Conservation (phyloP, 257 asterid genomes). For the Solanum rostratum region DNA sequence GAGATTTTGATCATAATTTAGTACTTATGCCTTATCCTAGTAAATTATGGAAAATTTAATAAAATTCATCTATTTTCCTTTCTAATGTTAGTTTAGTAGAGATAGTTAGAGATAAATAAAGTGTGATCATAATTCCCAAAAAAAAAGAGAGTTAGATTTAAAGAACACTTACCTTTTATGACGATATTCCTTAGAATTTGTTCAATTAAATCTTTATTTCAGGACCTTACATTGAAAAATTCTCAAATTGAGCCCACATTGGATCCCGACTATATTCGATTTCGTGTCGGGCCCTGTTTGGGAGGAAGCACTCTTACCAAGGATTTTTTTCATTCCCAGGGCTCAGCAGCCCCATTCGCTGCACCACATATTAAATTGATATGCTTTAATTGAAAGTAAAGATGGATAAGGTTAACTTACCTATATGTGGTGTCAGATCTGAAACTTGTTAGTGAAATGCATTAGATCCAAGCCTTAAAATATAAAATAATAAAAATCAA, state of each 20-base stretch:
- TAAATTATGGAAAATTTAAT: not conserved
- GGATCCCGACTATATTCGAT: too few relatives aligned
- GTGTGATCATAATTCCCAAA: not conserved
- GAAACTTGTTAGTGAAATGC: not conserved
- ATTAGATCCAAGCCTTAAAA: not conserved
- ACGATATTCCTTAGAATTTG: not conserved
- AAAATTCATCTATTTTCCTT: not conserved
- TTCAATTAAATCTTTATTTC: not conserved
- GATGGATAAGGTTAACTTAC: not conserved
- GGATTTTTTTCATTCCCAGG: too few relatives aligned
- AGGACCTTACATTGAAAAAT: not conserved
- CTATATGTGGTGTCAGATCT: not conserved
- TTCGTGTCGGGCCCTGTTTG: too few relatives aligned
- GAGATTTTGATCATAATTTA: too few relatives aligned
- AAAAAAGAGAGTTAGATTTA: not conserved
- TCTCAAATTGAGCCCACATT: not conserved
- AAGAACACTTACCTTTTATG: not conserved
- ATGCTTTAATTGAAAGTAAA: not conserved
- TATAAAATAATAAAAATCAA: not conserved
- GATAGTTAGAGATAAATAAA: not conserved
- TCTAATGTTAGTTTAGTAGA: not conserved
- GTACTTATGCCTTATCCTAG: too few relatives aligned
- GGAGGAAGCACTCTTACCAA: too few relatives aligned
- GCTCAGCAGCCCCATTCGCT: too few relatives aligned
- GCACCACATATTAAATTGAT: not conserved